These are phyloP conservation scores for Stagonosporopsis tanaceti DNA, from an alignment of 2,329 filamentous ascomycete species.

Conservation along the genomic window DNA sequence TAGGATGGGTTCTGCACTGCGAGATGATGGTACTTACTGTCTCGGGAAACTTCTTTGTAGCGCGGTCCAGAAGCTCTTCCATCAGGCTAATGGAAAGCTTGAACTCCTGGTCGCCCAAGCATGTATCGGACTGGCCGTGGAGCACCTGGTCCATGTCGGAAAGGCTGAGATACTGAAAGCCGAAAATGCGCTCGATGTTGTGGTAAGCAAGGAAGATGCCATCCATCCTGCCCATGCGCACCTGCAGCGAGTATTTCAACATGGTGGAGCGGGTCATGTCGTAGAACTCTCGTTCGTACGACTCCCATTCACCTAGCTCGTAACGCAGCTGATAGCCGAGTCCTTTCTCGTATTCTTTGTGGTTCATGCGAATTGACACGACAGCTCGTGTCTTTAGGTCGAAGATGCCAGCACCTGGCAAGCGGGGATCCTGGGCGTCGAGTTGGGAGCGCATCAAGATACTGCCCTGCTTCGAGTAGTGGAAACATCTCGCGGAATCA, in stretches of 20 bases:
- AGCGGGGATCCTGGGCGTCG: slow-evolving; percentile 83
- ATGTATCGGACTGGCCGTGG: slow-evolving; percentile 75
- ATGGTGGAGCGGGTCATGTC: slow-evolving; percentile 96
- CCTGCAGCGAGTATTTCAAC: slow-evolving; percentile 95
- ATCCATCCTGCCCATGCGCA: slow-evolving; percentile 97
- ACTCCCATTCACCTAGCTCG: slow-evolving; percentile 81
- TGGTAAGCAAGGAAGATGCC: slow-evolving; percentile 97
- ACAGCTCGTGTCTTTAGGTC: slow-evolving; percentile 96
- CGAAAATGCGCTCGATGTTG: slow-evolving; percentile 94
- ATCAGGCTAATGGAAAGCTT: slow-evolving; percentile 79
- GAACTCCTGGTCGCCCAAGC: slow-evolving; percentile 85
- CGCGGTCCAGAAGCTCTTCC: slow-evolving; percentile 79
- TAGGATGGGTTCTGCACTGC: slow-evolving; percentile 3
- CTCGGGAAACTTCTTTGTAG: slow-evolving; percentile 76
- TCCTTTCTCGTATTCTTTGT: slow-evolving; percentile 73
- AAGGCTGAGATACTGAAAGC: slow-evolving; percentile 92
- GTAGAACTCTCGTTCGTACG: slow-evolving; percentile 93
- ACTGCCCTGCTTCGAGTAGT: slow-evolving; percentile 86
- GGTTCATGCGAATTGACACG: slow-evolving; percentile 88
- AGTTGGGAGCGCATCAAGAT: slow-evolving; percentile 96
- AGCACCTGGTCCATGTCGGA: slow-evolving; percentile 87
- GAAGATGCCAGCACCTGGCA: slow-evolving; percentile 93
- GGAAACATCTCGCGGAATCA: slow-evolving; percentile 65
- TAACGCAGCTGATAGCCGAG: slow-evolving; percentile 85
- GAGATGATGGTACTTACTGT: slow-evolving; percentile 49